Percentiles rank a stretch among this genome's conserved stretches.
phyloP scores from a whole-genome alignment of 352 stramenopile genomes.

The Phytophthora fragariae region DNA sequence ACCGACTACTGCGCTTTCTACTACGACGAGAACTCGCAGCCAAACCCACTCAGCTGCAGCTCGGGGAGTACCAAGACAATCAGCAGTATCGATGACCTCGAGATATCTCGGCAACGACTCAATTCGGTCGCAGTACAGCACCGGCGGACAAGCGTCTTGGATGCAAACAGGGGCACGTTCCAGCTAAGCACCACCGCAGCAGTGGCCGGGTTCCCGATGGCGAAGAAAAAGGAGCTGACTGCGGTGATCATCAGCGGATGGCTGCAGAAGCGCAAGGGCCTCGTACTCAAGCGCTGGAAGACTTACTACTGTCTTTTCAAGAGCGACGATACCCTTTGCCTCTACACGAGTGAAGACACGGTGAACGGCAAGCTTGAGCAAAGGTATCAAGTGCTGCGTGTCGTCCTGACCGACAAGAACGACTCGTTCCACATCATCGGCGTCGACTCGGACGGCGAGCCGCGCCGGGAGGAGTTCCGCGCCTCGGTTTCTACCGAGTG shows the following conservation, averaged over 20 bases:
- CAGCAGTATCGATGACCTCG: slow-evolving; percentile 50
- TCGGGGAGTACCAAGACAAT: slow-evolving; percentile 32
- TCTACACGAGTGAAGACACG: slow-evolving; percentile 66
- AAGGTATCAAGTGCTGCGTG: slow-evolving; percentile 57
- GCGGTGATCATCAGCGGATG: slow-evolving; percentile 50
- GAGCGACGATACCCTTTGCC: slow-evolving; percentile 57
- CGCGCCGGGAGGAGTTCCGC: slow-evolving; percentile 60
- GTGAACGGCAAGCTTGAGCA: slow-evolving; percentile 58
- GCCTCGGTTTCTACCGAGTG: slow-evolving; percentile 46
- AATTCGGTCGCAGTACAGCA: slow-evolving; percentile 22
- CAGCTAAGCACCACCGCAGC: slow-evolving; percentile 33
- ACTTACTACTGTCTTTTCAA: slow-evolving; percentile 65
- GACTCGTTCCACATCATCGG: slow-evolving; percentile 66
- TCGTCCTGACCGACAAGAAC: slow-evolving; percentile 54
- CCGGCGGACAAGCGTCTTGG: slow-evolving; percentile 3
- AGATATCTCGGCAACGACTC: slow-evolving; percentile 33
- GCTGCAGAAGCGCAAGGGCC: slow-evolving; percentile 60
- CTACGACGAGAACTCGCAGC: slow-evolving; percentile 16
- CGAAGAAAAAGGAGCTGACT: slow-evolving; percentile 38
- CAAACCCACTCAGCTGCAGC: slow-evolving; percentile 33
- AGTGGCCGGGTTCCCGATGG: slow-evolving; percentile 31
- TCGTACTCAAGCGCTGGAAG: slow-evolving; percentile 70
- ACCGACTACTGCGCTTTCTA: slow-evolving; percentile 32
- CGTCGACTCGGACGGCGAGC: slow-evolving; percentile 46
- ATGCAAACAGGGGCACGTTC: slow-evolving; percentile 12